Evolutionary conservation across 2,329 filamentous ascomycete species (phyloP), one percentile per base, ranked within the genome.

Genomic region (Raffaelea albimanens): DNA sequence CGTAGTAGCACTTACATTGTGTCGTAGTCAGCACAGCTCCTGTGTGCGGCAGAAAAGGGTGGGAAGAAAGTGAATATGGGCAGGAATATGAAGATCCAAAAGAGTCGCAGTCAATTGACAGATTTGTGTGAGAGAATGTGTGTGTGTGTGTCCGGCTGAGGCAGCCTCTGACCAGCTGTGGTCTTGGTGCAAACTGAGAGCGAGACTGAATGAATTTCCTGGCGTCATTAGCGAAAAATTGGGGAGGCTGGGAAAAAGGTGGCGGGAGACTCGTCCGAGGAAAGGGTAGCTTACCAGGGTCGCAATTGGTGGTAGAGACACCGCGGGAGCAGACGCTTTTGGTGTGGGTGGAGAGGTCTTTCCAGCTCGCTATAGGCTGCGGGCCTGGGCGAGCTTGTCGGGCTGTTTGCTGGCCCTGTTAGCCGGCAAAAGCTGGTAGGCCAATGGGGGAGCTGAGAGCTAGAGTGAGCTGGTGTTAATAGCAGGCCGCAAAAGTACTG

Each of bases 211-310:
- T 45, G 44, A 48, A 29, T 13, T 20, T 22, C 33, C 50, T 52
- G 47, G 48, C 48, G 46, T 52, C 49, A 50, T 53, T 48, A 47
- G 48, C 47, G 45, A 46, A 41, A 21, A 52, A 55, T 55, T 53
- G 43, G 50, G 51, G 53, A 55, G 53, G 53, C 51, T 55, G 53
- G 53, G 50, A 49, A 50, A 50, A 51, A 45, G 51, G 51, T 51
- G 51, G 51, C 49, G 49, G 53, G 50, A 50, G 44, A 38, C 41
- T 13, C 42, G 49, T 43, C 40, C 43, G 40, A 48, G 39, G 34
- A 38, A 47, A 23, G 21, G 31, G 48, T 43, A 47, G n/a, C 43
- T 40, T 51, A 53, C 51, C 53, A 42, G 50, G 53, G 45, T 47
- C 19, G 46, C 45, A 45, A 50, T 49, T 41, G 48, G 46, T 43